Evolutionary conservation across 2,329 filamentous ascomycete genomes (phyloP), one percentile per base, ranked within the genome.

Genomic region (Albophoma yamanashiensis): DNA sequence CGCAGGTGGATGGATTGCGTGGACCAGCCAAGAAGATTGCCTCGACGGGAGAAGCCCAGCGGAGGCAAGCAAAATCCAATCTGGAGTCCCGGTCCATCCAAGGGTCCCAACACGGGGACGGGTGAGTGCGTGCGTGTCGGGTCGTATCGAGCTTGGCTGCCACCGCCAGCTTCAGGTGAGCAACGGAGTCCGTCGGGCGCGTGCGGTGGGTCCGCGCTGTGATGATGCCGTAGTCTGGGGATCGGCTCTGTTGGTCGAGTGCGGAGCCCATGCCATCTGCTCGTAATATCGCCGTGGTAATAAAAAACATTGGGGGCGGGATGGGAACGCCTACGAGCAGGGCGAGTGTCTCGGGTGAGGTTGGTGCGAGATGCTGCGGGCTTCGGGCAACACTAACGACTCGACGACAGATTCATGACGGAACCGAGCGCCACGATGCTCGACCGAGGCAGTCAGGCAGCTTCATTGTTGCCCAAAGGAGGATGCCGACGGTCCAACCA

Each of bases 1-100:
- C 40, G n/a, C 43, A 56, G 55, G 39, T 43, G 58, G 55, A 57
- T 53, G 53, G 38, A 53, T 56, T 59, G 60, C 60, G 59, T 43
- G 57, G 57, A 57, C 60, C 57, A 59, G 57, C 38, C 57, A 38
- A 22, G 43, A 20, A 55, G 31, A 40, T 9, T 25, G 38, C 36
- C 52, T 43, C 36, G 36, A n/a, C 39, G 12, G 22, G 45, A 50
- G 43, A 57, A 31, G 55, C 34, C 31, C 45, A 42, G 57, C 56
- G 27, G 40, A 36, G n/a, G 38, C 56, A 7, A 15, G 50, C 56
- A 57, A 47, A n/a, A 8, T 45, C 25, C 4, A 11, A 22, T 31
- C 50, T 55, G 11, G 50, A 36, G 20, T 31, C 50, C 50, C 50
- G 22, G 31, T 38, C 50, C 20, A 31, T 38, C 50, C 50, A 55